Percentiles rank a stretch among this genome's conserved stretches.
phyloP scores from a whole-genome alignment of 129 eudicot species.

The Scalesia atractyloides region DNA sequence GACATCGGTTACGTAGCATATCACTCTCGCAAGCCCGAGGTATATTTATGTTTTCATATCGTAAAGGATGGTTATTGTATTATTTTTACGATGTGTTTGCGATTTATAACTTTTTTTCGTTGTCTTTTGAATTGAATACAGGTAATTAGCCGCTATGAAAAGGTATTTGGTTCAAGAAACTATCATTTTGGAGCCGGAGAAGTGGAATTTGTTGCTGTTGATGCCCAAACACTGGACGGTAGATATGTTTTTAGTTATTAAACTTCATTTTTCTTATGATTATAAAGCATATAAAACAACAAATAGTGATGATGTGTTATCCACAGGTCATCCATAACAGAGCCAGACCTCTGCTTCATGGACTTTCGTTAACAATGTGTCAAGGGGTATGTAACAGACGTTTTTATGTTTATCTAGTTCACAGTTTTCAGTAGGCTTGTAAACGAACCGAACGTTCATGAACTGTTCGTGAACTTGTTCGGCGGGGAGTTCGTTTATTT shows the following conservation, averaged over 20 bases:
- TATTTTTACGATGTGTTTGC: background rate
- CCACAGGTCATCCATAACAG: conserved; percentile 58
- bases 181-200: conserved; percentile 63
- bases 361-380: conserved; percentile 52
- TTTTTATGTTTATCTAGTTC: background rate
- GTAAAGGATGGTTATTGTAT: background rate
- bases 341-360: conserved; percentile 56
- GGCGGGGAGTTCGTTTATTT: too few species aligned
- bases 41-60: conserved; percentile 25
- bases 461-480: too few species aligned
- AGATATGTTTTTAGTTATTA: conserved; percentile 23
- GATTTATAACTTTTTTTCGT: conserved; percentile 13
- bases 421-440: background rate
- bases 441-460: too few species aligned
- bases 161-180: conserved; percentile 76
- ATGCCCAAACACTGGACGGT: conserved; percentile 96
- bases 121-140: conserved; percentile 29
- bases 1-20: conserved; percentile 80
- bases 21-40: conserved; percentile 70
- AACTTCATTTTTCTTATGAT: background rate
- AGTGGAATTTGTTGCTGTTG: conserved; percentile 84
- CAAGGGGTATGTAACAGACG: conserved; percentile 51
- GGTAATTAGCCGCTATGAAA: conserved; percentile 81
- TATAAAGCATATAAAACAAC: background rate
- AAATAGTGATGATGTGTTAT: conserved; percentile 16